Evolutionary conservation across 2,329 filamentous ascomycete species (phyloP).

Genomic region (Trichoderma koningii): DNA sequence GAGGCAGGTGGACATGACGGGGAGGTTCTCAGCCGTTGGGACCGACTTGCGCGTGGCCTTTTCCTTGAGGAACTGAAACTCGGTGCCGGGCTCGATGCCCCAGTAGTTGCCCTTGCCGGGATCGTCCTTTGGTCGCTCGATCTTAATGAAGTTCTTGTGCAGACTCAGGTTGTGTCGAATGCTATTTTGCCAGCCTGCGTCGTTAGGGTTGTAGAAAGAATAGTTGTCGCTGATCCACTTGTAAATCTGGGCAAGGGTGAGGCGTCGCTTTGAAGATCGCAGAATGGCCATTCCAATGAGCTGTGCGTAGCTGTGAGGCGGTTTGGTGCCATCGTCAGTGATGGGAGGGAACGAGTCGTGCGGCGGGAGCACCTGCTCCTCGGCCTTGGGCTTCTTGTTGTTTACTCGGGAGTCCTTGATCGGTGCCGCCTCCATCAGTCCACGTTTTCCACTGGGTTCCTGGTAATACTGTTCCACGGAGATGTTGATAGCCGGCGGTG

Average conservation of each 20-base stretch:
- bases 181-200: slow-evolving; percentile 97
- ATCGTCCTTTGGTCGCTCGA: slow-evolving; percentile 94
- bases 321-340: slow-evolving; percentile 84
- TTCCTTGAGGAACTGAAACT: slow-evolving; percentile 86
- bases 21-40: slow-evolving; percentile 58
- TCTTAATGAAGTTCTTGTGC: slow-evolving; percentile 95
- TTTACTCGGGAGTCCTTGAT: slow-evolving; percentile 66
- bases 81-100: slow-evolving; percentile 87
- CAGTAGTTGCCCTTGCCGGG: slow-evolving; percentile 98
- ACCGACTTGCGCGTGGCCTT: slow-evolving; percentile 67
- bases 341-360: slow-evolving; percentile 79
- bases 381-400: slow-evolving; percentile 67
- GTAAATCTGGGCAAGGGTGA: slow-evolving; percentile 95
- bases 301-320: slow-evolving; percentile 88
- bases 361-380: slow-evolving; percentile 61
- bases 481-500: slow-evolving; percentile 50
- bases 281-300: slow-evolving; percentile 97
- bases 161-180: slow-evolving; percentile 97
- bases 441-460: slow-evolving; percentile 59
- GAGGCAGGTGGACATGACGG: slow-evolving; percentile 59
- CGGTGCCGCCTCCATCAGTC: slow-evolving; percentile 71
- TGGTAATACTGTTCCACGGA: slow-evolving; percentile 56
- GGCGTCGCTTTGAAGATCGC: slow-evolving; percentile 75
- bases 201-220: slow-evolving; percentile 79
- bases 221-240: slow-evolving; percentile 99